Percentiles rank a stretch among this genome's conserved stretches.
phyloP scores from a whole-genome alignment of 176 grass and related monocot genomes.

The Zea mays region DNA sequence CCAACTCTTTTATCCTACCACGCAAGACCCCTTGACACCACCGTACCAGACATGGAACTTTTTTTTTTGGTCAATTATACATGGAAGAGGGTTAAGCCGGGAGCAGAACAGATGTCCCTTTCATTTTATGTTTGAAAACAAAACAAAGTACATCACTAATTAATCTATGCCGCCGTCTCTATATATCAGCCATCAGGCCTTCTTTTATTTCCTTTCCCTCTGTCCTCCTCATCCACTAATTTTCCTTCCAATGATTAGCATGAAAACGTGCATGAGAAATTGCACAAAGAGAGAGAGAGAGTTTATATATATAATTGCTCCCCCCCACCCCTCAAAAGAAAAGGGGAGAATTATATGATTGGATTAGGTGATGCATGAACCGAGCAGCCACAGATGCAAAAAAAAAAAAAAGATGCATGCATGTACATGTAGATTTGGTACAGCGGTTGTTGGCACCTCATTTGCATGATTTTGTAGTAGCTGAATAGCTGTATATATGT shows the following conservation, averaged over 20 bases:
- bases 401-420: background rate
- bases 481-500: conserved; percentile 4
- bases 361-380: conserved; percentile 31
- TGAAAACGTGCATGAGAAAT: conserved; percentile 22
- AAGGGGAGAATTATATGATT: conserved; percentile 30
- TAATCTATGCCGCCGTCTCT: conserved; percentile 28
- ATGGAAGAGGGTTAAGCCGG: background rate
- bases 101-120: conserved; percentile 30
- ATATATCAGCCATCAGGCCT: background rate
- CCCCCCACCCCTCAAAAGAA: background rate
- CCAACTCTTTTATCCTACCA: conserved; percentile 10
- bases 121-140: conserved; percentile 25
- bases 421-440: conserved; percentile 13
- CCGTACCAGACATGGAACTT: background rate
- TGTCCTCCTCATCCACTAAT: conserved; percentile 31
- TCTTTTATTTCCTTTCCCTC: conserved; percentile 19
- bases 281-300: conserved; percentile 2
- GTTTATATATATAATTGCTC: background rate
- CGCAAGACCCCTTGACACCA: background rate
- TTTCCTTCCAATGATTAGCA: conserved; percentile 43
- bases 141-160: conserved; percentile 27
- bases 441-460: conserved; percentile 42
- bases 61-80: conserved; percentile 12
- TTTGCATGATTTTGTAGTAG: background rate
- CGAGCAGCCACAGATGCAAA: background rate